A percentile compares a stretch with the other conserved stretches of the same genome.
Conservation (phyloP, 2,329 filamentous ascomycete species). For the Penicillium polonicum region DNA sequence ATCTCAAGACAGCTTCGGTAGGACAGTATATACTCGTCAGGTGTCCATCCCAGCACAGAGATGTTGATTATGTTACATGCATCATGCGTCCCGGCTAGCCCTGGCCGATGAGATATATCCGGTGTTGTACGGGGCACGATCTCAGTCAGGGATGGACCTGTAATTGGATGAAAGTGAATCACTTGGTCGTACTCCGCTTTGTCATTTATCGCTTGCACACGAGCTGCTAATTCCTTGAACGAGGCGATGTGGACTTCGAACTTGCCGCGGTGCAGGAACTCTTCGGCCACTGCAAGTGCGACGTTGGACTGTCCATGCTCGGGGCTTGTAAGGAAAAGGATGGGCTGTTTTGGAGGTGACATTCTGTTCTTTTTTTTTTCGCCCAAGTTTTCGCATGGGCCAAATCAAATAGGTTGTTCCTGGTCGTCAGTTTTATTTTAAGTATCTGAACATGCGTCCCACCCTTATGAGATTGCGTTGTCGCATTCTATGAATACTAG, state of each 20-base stretch:
- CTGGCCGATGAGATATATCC: conserved; percentile 32
- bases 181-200: conserved; percentile 9
- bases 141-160: conserved; percentile 34
- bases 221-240: conserved; percentile 38
- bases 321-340: conserved; percentile 48
- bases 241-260: conserved; percentile 49
- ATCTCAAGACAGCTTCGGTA: conserved; percentile 42
- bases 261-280: conserved; percentile 38
- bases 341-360: conserved; percentile 16
- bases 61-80: conserved; percentile 31
- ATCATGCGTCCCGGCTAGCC: conserved; percentile 37
- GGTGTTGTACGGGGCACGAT: conserved; percentile 33
- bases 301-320: conserved; percentile 52
- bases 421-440: background rate
- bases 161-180: conserved; percentile 36
- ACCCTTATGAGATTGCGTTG: background rate
- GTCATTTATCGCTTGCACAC: conserved; percentile 31
- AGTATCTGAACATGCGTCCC: too few species aligned
- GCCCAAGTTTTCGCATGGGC: background rate
- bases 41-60: conserved; percentile 39
- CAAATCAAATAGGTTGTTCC: background rate
- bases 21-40: conserved; percentile 43
- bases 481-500: conserved; percentile 2
- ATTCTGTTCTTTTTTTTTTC: conserved; percentile 7
- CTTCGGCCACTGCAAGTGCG: conserved; percentile 45